These are phyloP conservation scores for Atkinsonella texensis DNA, from an alignment of 2,329 filamentous ascomycete genomes.

Conservation along the genomic window DNA sequence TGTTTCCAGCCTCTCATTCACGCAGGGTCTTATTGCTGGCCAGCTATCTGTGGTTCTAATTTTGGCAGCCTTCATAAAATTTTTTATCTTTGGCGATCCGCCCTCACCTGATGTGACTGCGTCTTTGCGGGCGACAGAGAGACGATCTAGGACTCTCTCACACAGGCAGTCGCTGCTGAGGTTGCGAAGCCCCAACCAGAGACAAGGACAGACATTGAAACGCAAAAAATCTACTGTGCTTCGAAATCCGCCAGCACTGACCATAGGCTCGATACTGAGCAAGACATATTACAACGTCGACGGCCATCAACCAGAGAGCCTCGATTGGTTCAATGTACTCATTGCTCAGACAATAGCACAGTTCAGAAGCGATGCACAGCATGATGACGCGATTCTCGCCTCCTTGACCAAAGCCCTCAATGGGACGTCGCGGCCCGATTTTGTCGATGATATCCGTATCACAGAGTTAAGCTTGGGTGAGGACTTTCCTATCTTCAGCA, in stretches of 20 bases:
- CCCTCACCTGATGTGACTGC: slow-evolving; percentile 74
- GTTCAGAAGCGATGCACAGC: slow-evolving; percentile 81
- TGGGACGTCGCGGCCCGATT: slow-evolving; percentile 74
- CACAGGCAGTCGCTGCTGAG: slow-evolving; percentile 65
- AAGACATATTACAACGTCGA: slow-evolving; percentile 98
- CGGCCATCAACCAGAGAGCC: slow-evolving; percentile 86
- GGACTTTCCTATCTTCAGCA: slow-evolving; percentile 97
- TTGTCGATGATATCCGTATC: slow-evolving; percentile 84
- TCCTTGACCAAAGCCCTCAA: slow-evolving; percentile 81
- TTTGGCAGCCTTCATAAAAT: slow-evolving; percentile 93
- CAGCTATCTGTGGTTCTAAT: slow-evolving; percentile 87
- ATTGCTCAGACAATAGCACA: slow-evolving; percentile 95
- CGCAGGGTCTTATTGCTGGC: slow-evolving; percentile 83
- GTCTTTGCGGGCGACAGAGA: slow-evolving; percentile 60
- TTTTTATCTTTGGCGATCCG: slow-evolving; percentile 97
- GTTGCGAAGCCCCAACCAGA: slow-evolving; percentile 35
- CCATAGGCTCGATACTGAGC: slow-evolving; percentile 84
- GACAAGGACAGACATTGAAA: slow-evolving; percentile 34
- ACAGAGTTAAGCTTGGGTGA: slow-evolving; percentile 91
- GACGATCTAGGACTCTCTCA: slow-evolving; percentile 59
- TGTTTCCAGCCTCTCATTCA: slow-evolving; percentile 59
- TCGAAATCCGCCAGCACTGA: slow-evolving; percentile 60
- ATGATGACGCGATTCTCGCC: slow-evolving; percentile 79
- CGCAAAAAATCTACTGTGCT: slow-evolving; percentile 63
- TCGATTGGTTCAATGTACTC: slow-evolving; percentile 98